Conservation (phyloP, 106 monocot genomes). For the Vanilla planifolia region DNA sequence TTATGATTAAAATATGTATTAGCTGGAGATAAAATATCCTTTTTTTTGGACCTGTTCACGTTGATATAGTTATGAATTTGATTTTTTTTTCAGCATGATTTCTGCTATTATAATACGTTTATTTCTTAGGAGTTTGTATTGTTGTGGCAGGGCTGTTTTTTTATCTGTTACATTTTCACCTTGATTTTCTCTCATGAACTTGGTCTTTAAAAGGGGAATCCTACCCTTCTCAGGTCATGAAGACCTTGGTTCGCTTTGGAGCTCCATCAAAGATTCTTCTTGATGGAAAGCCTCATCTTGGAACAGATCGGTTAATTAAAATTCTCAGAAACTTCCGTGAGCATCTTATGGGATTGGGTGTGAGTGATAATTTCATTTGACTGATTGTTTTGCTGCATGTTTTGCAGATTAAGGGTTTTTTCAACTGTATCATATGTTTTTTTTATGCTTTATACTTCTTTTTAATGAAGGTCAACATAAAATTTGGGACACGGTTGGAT, state of each 20-base stretch:
- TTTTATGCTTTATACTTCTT: background rate
- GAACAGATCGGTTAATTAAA: conserved; percentile 85
- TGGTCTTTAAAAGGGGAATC: background rate
- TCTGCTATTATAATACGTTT: too few species aligned
- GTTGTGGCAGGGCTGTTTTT: too few species aligned
- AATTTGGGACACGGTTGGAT: conserved; percentile 79
- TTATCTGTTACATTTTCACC: too few species aligned
- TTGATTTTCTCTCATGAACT: background rate
- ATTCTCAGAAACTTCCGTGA: conserved; percentile 72
- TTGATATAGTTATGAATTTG: too few species aligned
- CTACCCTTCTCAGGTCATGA: conserved; percentile 58
- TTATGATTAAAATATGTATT: too few species aligned
- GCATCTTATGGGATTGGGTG: conserved; percentile 72
- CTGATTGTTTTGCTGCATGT: background rate
- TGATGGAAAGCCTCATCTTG: conserved; percentile 96
- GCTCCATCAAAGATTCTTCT: conserved; percentile 77
- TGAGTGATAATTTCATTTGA: conserved; percentile 30
- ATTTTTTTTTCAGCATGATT: too few species aligned
- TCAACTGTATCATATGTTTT: background rate
- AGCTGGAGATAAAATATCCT: too few species aligned
- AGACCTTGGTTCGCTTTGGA: conserved; percentile 92
- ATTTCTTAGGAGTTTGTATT: too few species aligned
- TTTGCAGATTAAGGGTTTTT: background rate
- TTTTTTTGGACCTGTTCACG: too few species aligned
- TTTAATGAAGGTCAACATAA: conserved; percentile 60